These are phyloP conservation scores for Ziziphus jujuba DNA, from an alignment of 306 rosid genomes.

Conservation along the genomic window DNA sequence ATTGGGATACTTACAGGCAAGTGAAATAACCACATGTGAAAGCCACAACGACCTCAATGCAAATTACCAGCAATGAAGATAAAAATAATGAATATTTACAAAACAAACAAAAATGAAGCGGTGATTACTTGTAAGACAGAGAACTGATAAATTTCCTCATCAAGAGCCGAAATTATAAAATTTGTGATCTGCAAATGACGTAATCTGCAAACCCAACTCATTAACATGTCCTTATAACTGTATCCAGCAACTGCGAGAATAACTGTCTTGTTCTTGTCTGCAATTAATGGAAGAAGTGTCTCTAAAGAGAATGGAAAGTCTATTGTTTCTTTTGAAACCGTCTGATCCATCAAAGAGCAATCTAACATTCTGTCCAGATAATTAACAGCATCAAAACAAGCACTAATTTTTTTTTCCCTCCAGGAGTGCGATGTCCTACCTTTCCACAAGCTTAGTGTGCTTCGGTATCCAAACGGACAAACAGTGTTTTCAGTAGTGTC, in stretches of 20 bases:
- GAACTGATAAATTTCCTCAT: slow-evolving; percentile 71
- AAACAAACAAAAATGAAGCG: background rate
- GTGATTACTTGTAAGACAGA: slow-evolving; percentile 70
- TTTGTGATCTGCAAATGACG: slow-evolving; percentile 54
- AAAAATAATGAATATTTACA: background rate
- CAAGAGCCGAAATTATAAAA: slow-evolving; percentile 74
- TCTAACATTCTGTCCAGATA: slow-evolving; percentile 31
- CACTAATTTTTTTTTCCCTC: slow-evolving; percentile 43
- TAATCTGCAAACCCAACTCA: slow-evolving; percentile 96
- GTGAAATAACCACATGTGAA: background rate
- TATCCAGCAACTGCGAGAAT: slow-evolving; percentile 79
- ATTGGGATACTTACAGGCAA: slow-evolving; percentile 11
- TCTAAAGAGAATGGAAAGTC: slow-evolving; percentile 78
- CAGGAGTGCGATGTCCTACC: slow-evolving; percentile 32
- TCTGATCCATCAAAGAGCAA: slow-evolving; percentile 45
- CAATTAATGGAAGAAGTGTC: slow-evolving; percentile 56
- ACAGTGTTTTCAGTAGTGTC: slow-evolving; percentile 36
- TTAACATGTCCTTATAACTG: slow-evolving; percentile 94
- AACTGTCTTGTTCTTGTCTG: slow-evolving; percentile 68
- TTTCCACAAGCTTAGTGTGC: slow-evolving; percentile 35
- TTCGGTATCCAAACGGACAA: slow-evolving; percentile 34
- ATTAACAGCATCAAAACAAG: slow-evolving; percentile 45
- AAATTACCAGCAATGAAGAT: background rate
- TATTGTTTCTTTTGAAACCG: slow-evolving; percentile 33
- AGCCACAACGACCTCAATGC: no score